A percentile compares a stretch with the other conserved stretches of the same genome.
These are phyloP conservation scores for Polyporus arcularius DNA, from an alignment of 768 basidiomycete genomes.

Conservation along the genomic window DNA sequence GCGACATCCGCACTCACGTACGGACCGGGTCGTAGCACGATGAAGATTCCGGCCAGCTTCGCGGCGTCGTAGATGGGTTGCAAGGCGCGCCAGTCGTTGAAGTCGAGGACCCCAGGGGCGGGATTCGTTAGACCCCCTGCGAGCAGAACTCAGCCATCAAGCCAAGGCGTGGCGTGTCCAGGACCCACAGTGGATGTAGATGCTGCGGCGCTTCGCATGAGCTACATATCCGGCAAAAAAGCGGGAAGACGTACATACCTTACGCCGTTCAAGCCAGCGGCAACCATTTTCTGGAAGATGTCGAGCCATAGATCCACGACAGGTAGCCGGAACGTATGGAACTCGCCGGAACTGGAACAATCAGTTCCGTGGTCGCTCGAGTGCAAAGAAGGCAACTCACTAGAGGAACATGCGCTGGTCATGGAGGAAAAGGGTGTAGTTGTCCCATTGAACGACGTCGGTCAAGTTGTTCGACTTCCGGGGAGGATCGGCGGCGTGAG, in stretches of 20 bases:
- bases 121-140: slow-evolving; percentile 69
- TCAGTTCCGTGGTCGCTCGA: neutral
- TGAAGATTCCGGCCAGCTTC: slow-evolving; percentile 70
- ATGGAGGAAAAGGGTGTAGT: slow-evolving; percentile 68
- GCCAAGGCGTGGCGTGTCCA: no score
- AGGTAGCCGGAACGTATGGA: slow-evolving; percentile 81
- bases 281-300: slow-evolving; percentile 79
- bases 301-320: slow-evolving; percentile 82
- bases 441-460: slow-evolving; percentile 58
- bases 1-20: slow-evolving; percentile 27
- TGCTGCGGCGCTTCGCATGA: slow-evolving; percentile 24
- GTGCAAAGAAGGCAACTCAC: slow-evolving; percentile 41
- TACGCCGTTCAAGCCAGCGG: slow-evolving; percentile 76
- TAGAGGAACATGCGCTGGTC: slow-evolving; percentile 74
- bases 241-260: slow-evolving; percentile 34
- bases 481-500: slow-evolving; percentile 22
- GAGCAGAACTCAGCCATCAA: neutral
- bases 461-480: slow-evolving; percentile 32
- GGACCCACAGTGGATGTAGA: slow-evolving; percentile 67
- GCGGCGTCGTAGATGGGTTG: slow-evolving; percentile 76
- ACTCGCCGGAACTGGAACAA: slow-evolving; percentile 72
- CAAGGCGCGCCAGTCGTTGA: slow-evolving; percentile 67
- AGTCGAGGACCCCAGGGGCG: slow-evolving; percentile 71
- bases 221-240: neutral
- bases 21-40: slow-evolving; percentile 76